Evolutionary conservation across 2,329 filamentous ascomycete species (phyloP).

Genomic region (Akanthomyces dipterigenus): DNA sequence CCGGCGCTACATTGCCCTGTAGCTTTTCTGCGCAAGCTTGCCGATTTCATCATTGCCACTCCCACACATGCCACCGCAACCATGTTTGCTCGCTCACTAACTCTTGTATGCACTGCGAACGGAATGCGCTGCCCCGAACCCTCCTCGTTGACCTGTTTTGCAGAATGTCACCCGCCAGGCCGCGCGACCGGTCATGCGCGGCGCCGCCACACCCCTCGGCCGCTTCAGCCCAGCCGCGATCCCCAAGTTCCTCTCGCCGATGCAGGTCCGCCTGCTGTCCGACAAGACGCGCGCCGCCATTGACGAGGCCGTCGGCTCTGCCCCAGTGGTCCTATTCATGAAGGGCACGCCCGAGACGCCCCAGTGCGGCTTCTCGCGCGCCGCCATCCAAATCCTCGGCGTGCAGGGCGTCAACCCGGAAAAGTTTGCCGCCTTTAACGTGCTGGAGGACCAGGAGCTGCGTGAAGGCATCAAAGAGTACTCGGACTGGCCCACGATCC

Average conservation of each 20-base stretch:
- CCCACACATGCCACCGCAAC: constrained; percentile 7
- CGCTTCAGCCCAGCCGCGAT: background rate
- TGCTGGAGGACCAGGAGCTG: constrained; percentile 84
- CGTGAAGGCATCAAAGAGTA: constrained; percentile 95
- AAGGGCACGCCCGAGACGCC: constrained; percentile 95
- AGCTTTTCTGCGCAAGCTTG: constrained; percentile 6
- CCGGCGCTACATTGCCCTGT: constrained; percentile 11
- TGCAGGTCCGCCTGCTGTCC: constrained; percentile 65
- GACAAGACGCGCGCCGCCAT: constrained; percentile 75
- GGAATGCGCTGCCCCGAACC: background rate
- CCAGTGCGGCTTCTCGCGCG: constrained; percentile 94
- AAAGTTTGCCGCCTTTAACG: constrained; percentile 98
- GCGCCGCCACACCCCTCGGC: constrained; percentile 17
- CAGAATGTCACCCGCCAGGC: constrained; percentile 32
- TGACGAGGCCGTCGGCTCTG: constrained; percentile 78
- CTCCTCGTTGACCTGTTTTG: background rate
- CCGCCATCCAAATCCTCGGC: constrained; percentile 89
- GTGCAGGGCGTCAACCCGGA: constrained; percentile 89
- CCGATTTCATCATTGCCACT: constrained; percentile 3
- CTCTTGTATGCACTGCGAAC: constrained; percentile 16
- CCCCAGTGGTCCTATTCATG: constrained; percentile 97
- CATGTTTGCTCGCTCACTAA: constrained; percentile 22
- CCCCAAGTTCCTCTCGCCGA: constrained; percentile 20
- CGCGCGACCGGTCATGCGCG: constrained; percentile 27
- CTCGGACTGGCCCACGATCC: constrained; percentile 98